Evolutionary conservation across 805 yeast species (phyloP), one percentile per base, ranked within the genome.

Genomic region (Suhomyces faveliae): DNA sequence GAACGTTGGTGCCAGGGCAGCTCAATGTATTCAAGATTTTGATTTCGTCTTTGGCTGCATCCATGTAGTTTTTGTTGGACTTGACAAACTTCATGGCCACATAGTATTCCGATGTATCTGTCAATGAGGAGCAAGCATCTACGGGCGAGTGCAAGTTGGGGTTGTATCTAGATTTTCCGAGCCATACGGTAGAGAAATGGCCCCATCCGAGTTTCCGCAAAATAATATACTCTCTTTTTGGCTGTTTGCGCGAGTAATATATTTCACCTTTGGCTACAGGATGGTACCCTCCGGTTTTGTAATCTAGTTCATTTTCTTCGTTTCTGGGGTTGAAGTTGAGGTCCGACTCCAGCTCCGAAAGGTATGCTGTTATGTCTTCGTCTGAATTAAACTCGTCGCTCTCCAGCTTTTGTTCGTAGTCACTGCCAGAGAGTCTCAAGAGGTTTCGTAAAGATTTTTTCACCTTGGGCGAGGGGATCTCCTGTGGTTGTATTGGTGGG

Each of bases 161-260:
- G 21, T 47, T 58, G 48, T 58, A 59, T 37, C 58, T 50, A 19
- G 59, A 58, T 24, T 63, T 59, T 0, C 85, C 85, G 23, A 83
- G 62, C 87, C 87, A 83, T n/a, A 83, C 88, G 1, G 87, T 82
- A 35, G 85, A 79, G 55, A 83, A 83, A 57, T 83, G 86, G 29
- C 89, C 88, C 86, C 86, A 81, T 2, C 89, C 89, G 7, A 83
- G 66, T 60, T 83, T 83, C 23, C 86, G 66, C 17, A 79, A 67
- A 21, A 81, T 64, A 7, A 66, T 58, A 59, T 81, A 81, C 30
- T 61, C 61, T 22, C 73, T 67, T 47, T 71, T 66, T 2, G 66
- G 57, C 45, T 60, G 54, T 35, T 57, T 62, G 41, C 68, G 61
- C 6, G 69, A 59, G 35, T 79, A 79, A 56, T 80, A 79, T 12